phyloP scores from a whole-genome alignment of 345 rosid species.

The Rhizophora apiculata region DNA sequence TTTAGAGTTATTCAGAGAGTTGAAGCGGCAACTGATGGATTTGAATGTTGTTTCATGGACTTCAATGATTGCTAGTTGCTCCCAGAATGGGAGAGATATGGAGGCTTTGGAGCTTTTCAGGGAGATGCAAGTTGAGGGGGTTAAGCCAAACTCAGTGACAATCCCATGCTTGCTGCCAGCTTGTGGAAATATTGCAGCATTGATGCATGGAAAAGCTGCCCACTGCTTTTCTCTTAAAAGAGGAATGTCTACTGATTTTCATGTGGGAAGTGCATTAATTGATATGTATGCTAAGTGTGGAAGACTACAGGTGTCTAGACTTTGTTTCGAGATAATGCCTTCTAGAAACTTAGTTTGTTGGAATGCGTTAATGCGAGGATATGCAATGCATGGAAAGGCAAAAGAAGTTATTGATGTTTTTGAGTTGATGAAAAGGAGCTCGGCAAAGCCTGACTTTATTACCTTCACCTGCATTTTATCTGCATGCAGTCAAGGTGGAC shows the following conservation, averaged over 20 bases:
- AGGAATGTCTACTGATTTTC: constrained; percentile 43
- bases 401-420: constrained; percentile 53
- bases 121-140: constrained; percentile 57
- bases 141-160: constrained; percentile 59
- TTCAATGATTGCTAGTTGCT: constrained; percentile 55
- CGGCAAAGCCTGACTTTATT: constrained; percentile 52
- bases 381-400: constrained; percentile 67
- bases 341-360: constrained; percentile 62
- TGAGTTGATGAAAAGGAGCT: constrained; percentile 46
- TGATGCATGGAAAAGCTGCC: constrained; percentile 53
- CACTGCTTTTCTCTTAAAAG: constrained; percentile 52
- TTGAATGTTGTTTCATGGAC: constrained; percentile 69
- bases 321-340: constrained; percentile 53
- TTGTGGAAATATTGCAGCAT: constrained; percentile 64
- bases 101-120: constrained; percentile 56
- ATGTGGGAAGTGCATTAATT: constrained; percentile 63
- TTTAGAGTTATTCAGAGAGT: constrained; percentile 40
- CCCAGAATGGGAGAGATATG: constrained; percentile 61
- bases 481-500: constrained; percentile 66
- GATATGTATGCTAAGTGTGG: constrained; percentile 88
- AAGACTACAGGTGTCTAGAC: constrained; percentile 44
- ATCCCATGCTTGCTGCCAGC: constrained; percentile 68
- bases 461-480: constrained; percentile 59
- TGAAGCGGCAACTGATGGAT: constrained; percentile 35
- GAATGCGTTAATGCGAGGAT: constrained; percentile 71